These are phyloP conservation scores for Seiridium cupressi DNA, from an alignment of 2,329 filamentous ascomycete genomes.

Conservation along the genomic window DNA sequence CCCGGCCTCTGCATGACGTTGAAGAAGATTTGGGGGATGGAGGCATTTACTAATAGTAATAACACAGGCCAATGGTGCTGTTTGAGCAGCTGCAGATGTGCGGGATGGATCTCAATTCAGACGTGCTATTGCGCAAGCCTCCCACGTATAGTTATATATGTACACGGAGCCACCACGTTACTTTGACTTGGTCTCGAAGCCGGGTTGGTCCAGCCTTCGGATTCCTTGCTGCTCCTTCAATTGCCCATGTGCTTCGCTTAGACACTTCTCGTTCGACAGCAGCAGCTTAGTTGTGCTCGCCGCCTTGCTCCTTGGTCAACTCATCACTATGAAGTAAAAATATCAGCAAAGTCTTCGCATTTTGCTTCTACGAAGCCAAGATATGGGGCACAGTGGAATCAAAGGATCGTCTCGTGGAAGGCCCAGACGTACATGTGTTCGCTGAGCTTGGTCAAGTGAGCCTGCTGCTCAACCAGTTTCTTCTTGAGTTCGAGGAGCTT, in stretches of 20 bases:
- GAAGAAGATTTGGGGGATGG: too few relatives aligned
- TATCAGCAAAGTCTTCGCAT: neutral
- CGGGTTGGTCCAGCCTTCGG: neutral
- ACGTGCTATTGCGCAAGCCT: slow-evolving; percentile 6
- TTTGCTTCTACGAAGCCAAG: too few relatives aligned
- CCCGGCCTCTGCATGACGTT: too few relatives aligned
- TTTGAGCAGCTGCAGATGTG: too few relatives aligned
- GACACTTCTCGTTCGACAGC: neutral
- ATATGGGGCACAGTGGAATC: too few relatives aligned
- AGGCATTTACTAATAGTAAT: too few relatives aligned
- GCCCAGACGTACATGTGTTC: slow-evolving; percentile 72
- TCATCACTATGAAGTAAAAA: slow-evolving; percentile 58
- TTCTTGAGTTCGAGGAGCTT: slow-evolving; percentile 78
- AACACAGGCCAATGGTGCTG: too few relatives aligned
- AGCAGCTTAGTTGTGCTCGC: slow-evolving; percentile 58
- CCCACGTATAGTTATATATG: slow-evolving; percentile 19
- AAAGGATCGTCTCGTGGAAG: too few relatives aligned
- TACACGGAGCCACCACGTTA: slow-evolving; percentile 18
- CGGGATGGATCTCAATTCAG: neutral
- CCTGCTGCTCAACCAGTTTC: slow-evolving; percentile 73
- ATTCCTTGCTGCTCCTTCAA: neutral
- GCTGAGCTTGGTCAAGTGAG: slow-evolving; percentile 81
- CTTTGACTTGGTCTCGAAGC: neutral
- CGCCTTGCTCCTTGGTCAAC: slow-evolving; percentile 69
- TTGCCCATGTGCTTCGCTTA: neutral